phyloP scores from a whole-genome alignment of 2,329 filamentous ascomycete species.

The Incumbomyces delicatus region DNA sequence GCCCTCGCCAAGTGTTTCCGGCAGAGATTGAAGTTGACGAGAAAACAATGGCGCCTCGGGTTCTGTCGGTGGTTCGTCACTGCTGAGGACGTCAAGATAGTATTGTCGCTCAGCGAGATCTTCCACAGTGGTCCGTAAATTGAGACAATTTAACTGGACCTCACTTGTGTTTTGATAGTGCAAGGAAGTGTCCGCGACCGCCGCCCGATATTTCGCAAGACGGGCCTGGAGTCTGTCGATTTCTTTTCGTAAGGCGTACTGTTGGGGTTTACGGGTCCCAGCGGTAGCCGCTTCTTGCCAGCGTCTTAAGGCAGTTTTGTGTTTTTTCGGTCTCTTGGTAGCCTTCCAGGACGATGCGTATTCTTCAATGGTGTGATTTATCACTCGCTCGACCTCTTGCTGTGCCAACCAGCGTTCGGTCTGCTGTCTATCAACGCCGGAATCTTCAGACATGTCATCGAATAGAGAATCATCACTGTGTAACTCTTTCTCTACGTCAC shows the following conservation, averaged over 20 bases:
- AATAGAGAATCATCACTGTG: constrained; percentile 46
- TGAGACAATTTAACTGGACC: background rate
- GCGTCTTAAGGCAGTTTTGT: constrained; percentile 47
- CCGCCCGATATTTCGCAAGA: background rate
- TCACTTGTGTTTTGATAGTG: background rate
- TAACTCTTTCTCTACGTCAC: constrained; percentile 46
- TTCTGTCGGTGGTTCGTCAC: background rate
- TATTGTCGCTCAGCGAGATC: constrained; percentile 5
- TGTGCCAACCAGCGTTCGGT: constrained; percentile 27
- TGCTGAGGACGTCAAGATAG: constrained; percentile 3
- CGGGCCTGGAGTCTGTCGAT: background rate
- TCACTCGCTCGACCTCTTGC: constrained; percentile 41
- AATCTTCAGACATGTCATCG: constrained; percentile 36
- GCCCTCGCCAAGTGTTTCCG: constrained; percentile 24
- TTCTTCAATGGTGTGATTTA: constrained; percentile 46
- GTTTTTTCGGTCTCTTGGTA: constrained; percentile 46
- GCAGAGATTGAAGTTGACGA: background rate
- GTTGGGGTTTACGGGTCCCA: constrained; percentile 1
- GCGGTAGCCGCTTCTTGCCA: constrained; percentile 46
- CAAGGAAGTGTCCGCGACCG: background rate
- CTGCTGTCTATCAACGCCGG: constrained; percentile 18
- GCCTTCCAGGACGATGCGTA: constrained; percentile 49
- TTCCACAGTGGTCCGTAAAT: constrained; percentile 2
- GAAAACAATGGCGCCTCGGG: constrained; percentile 2
- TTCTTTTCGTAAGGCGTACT: constrained; percentile 1